Evolutionary conservation across 768 basidiomycete species (phyloP), one percentile per base, ranked within the genome.

Genomic region (Suillus bovinus): DNA sequence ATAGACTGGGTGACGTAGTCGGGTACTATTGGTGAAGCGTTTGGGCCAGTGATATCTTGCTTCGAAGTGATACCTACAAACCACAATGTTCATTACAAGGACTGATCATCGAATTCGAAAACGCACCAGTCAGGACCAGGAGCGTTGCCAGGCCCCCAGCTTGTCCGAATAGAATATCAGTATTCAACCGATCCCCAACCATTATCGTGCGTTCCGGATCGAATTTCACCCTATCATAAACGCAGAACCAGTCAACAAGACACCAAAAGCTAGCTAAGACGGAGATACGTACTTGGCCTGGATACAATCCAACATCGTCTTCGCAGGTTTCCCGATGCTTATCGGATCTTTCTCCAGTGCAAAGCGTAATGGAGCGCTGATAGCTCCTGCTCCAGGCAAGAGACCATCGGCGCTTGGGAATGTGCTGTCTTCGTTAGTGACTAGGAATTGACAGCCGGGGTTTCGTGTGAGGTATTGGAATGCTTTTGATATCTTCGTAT

Each of bases 141-240:
- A 98, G 80, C 0, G 96, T 98, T 20, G 89, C 75, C 24, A 97
- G 81, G 31, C 93, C 93, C 46, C 94, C 93, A 52, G 84, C 84
- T 72, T 92, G 83, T 56, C 96, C 97, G 70, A 99, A 99, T 58
- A 91, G 77, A 68, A 99, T 98, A 76, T 99, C 96, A 6, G 97
- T 99, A 73, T 93, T 90, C 66, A 99, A 82, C 63, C 96, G 86
- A 77, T 99, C 96, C 46, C 96, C 96, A 50, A 99, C 82, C 94
- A 99, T 98, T 72, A 99, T 86, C 17, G 96, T 95, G 58, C 87
- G 81, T 63, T 82, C 78, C 47, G 93, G 93, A 75, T 99, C 91
- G 72, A 93, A 95, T 53, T 91, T 73, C 67, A 96, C 87, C 75
- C 95, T 97, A 53, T 10, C 16, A 24, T 14, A 50, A 46, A 36